Conservation (phyloP, 257 asterid species). For the Osmanthus fragrans region DNA sequence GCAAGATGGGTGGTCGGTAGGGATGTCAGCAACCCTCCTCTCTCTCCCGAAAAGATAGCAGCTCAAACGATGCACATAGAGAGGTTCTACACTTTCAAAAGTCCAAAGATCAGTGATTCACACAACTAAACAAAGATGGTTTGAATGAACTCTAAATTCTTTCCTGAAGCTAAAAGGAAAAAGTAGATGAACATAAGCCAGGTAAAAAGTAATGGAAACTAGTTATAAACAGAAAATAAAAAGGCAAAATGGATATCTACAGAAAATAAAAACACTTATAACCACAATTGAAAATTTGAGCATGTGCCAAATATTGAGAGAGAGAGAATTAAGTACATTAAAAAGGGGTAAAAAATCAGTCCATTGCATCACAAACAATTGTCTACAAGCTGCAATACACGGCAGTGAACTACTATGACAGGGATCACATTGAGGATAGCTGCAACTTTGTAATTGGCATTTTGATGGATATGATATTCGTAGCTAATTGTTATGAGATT, state of each 20-base stretch:
- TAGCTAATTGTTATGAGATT: background rate
- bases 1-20: constrained; percentile 99
- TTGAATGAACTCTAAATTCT: background rate
- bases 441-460: background rate
- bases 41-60: constrained; percentile 99
- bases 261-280: background rate
- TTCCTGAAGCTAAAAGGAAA: background rate
- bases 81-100: constrained; percentile 68
- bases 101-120: constrained; percentile 12
- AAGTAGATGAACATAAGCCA: background rate
- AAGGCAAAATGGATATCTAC: background rate
- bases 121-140: constrained; percentile 6
- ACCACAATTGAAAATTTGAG: background rate
- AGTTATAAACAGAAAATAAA: background rate
- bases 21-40: constrained; percentile 92
- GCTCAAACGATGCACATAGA: constrained; percentile 89
- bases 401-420: background rate
- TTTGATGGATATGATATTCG: background rate
- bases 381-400: background rate
- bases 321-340: background rate
- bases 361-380: background rate
- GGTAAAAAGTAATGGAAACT: background rate
- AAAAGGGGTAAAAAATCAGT: background rate
- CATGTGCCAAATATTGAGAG: background rate
- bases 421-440: background rate